Conservation (phyloP, 176 grass and related monocot species). For the Oryza glaberrima region DNA sequence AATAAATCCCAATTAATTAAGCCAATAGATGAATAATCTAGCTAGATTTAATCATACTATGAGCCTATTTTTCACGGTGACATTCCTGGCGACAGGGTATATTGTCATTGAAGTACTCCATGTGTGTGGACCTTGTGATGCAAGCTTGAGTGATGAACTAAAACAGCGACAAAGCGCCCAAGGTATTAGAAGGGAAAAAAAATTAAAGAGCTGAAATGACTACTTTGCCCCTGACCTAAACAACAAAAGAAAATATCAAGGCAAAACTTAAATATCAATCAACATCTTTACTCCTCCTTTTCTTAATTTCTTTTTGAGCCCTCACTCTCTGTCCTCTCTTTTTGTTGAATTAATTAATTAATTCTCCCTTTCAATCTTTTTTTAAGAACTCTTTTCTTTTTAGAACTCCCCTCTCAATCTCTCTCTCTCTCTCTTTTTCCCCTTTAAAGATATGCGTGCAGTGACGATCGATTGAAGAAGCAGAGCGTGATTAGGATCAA, state of each 20-base stretch:
- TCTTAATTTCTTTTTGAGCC: background rate
- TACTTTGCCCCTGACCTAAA: background rate
- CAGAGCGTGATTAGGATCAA: constrained; percentile 47
- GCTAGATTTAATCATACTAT: background rate
- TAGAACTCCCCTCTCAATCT: background rate
- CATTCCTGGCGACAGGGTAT: background rate
- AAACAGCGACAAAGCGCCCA: background rate
- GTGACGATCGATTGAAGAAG: background rate
- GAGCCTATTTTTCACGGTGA: background rate
- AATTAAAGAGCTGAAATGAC: background rate
- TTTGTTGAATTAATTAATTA: background rate
- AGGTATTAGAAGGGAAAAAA: background rate
- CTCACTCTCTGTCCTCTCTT: background rate
- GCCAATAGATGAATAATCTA: background rate
- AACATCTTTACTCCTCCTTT: background rate
- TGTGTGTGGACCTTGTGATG: background rate
- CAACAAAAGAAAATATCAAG: background rate
- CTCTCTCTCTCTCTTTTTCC: background rate
- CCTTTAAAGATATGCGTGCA: background rate
- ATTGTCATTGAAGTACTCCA: background rate
- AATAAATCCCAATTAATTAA: background rate
- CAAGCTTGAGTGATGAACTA: background rate
- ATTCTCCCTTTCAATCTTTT: background rate
- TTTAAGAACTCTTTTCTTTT: too few species aligned
- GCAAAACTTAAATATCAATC: background rate